phyloP scores from a whole-genome alignment of 495 filamentous ascomycete species.

The Aspergillus carlsbadensis region DNA sequence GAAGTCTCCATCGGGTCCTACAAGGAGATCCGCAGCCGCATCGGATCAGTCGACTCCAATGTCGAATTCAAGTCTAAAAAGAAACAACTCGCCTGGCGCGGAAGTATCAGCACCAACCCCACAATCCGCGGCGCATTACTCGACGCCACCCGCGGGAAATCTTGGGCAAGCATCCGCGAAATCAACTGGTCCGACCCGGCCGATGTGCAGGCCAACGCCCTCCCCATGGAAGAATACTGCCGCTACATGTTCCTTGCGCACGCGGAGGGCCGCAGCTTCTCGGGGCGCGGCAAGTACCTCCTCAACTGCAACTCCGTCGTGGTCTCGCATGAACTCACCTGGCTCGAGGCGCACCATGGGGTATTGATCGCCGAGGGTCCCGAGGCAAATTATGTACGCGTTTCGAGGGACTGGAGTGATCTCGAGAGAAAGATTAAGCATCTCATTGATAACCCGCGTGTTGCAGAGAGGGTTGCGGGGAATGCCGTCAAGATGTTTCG shows the following conservation, averaged over 20 bases:
- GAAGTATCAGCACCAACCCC: constrained; percentile 41
- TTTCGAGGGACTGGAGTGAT: constrained; percentile 54
- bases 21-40: constrained; percentile 45
- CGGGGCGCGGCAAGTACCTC: constrained; percentile 58
- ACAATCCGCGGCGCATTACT: constrained; percentile 46
- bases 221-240: constrained; percentile 58
- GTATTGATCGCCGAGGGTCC: constrained; percentile 44
- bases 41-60: constrained; percentile 36
- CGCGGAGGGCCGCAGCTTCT: constrained; percentile 57
- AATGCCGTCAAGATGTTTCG: constrained; percentile 54
- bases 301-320: constrained; percentile 60
- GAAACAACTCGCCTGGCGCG: constrained; percentile 69
- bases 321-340: constrained; percentile 43
- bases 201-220: constrained; percentile 35
- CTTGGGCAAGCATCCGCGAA: constrained; percentile 53
- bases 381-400: constrained; percentile 60
- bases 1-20: constrained; percentile 60
- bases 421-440: constrained; percentile 51
- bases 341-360: constrained; percentile 42
- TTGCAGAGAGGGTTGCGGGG: constrained; percentile 55
- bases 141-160: constrained; percentile 38
- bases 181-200: constrained; percentile 48
- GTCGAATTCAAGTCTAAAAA: constrained; percentile 51
- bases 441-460: constrained; percentile 46
- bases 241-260: constrained; percentile 59